These are phyloP conservation scores for Globisporangium parvum DNA, from an alignment of 352 stramenopile genomes.

Conservation along the genomic window DNA sequence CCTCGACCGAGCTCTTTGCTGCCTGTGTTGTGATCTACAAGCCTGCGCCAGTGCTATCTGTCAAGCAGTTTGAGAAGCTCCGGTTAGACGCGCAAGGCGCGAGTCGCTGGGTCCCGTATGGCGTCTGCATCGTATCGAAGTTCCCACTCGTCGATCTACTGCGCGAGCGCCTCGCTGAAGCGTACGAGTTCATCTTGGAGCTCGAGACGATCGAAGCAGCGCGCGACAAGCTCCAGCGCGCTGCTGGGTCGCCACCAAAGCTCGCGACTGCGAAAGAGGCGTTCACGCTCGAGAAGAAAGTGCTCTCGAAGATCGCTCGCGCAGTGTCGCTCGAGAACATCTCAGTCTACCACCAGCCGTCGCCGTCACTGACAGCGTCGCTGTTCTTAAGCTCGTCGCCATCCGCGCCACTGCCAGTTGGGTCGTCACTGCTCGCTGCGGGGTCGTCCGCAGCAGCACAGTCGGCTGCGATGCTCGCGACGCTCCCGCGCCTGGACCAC, in stretches of 20 bases:
- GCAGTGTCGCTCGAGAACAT: slow-evolving; percentile 63
- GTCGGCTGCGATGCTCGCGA: slow-evolving; percentile 29
- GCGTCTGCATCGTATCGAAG: slow-evolving; percentile 78
- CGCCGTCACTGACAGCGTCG: slow-evolving; percentile 22
- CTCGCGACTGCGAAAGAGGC: slow-evolving; percentile 11
- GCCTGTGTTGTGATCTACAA: slow-evolving; percentile 80
- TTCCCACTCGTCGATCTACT: slow-evolving; percentile 76
- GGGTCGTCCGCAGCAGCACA: slow-evolving; percentile 21
- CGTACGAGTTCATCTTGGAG: slow-evolving; percentile 78
- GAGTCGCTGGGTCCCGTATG: slow-evolving; percentile 71
- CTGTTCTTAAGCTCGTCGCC: slow-evolving; percentile 23
- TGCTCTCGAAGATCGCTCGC: slow-evolving; percentile 69
- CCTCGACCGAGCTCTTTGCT: slow-evolving; percentile 64
- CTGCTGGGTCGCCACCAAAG: slow-evolving; percentile 9
- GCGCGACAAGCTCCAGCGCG: slow-evolving; percentile 21
- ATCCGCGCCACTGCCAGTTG: background rate
- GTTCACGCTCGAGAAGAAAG: slow-evolving; percentile 76
- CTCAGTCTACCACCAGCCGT: slow-evolving; percentile 35
- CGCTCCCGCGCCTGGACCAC: slow-evolving; percentile 61
- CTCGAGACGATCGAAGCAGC: slow-evolving; percentile 44
- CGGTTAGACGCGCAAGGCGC: slow-evolving; percentile 36
- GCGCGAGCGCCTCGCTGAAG: slow-evolving; percentile 72
- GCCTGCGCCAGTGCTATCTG: slow-evolving; percentile 50
- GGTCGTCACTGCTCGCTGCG: slow-evolving; percentile 2
- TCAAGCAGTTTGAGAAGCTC: slow-evolving; percentile 50